Evolutionary conservation across 2,329 filamentous ascomycete species (phyloP), one percentile per base, ranked within the genome.

Genomic region (Colletotrichum abscissum): DNA sequence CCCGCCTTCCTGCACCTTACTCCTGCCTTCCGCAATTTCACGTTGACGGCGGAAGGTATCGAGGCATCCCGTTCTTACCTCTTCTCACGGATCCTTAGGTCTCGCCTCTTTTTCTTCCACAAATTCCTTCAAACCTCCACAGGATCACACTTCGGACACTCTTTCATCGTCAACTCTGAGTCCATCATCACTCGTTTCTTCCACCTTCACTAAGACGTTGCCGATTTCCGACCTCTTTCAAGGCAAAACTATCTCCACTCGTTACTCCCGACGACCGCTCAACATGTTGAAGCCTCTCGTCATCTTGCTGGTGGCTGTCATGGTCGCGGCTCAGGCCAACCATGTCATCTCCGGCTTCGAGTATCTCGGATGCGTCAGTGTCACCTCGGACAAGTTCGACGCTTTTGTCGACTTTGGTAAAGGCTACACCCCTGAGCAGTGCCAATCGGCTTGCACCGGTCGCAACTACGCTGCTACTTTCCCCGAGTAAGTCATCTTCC

Each of bases 321-420:
- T 64, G 35, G 67, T 63, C 19, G 46, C 42, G 9, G 60, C 67
- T 16, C 72, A 75, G 49, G 38, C 60, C 2, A 66, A 30, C 26
- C 67, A 74, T 26, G 52, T 35, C 58, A 63, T 60, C 12, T 55
- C 57, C 19, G 63, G 67, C 19, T 75, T 74, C 46, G 60, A 75
- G 63, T 74, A 75, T 19, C 52, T 67, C 9, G 74, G 72, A 30
- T 75, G 74, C 42, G 68, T 72, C 33, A 65, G 72, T 24, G 66
- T 67, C 28, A 66, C 55, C 14, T 42, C 52, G 11, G 60, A 68
- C 56, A 63, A 58, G 42, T 72, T 74, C 56, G 33, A 49, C 22
- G 38, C 67, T 28, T 63, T 63, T 33, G 72, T 72, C 58, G 30
- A 54, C n/a, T 68, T 75, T 42, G 58, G 59, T 22, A 24, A 24